Evolutionary conservation across 1,284 basidiomycete genomes (phyloP), one percentile per base, ranked within the genome.

Genomic region (Trichosporon faecale): DNA sequence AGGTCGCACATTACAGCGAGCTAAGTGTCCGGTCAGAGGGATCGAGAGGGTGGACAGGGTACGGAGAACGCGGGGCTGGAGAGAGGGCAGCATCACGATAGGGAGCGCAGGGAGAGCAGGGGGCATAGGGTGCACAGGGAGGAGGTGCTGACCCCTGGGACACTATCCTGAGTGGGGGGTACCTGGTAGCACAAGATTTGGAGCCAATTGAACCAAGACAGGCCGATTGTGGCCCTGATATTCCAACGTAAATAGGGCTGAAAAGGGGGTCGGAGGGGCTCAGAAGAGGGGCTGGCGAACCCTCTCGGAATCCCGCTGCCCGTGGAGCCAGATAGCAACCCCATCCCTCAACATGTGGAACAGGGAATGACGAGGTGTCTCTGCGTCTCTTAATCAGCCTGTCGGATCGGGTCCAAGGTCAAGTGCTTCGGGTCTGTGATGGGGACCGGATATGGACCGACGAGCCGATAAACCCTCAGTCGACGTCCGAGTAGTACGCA

Each of bases 131-230:
- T 12, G 21, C 8, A 27, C 23, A 57, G 25, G 23, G 55, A 60
- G 46, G 14, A 29, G 2, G 29, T 31, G 14, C 27, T n/a, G 29
- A 37, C 21, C 18, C 57, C 29, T 31, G 29, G 29, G 29, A 61
- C 27, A n/a, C 16, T 33, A 16, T 61, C 57, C 57, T 61, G 57
- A 61, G 29, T 18, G 57, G 57, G 29, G 57, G 57, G 57, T 61
- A 61, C 57, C 57, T 61, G 57, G 57, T 31, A 31, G 57, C 27
- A 61, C 57, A 61, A 61, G 57, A 31, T 61, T 61, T 61, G 57
- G 57, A 61, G 57, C 57, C 57, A 61, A 61, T 61, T 31, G 57
- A 31, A n/a, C 57, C 57, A 61, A 33, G 27, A 31, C 57, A 31
- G 29, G 27, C 57, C 57, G 57, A 61, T 61, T 61, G 57, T 18